Evolutionary conservation across 2,329 filamentous ascomycete genomes (phyloP), one percentile per base, ranked within the genome.

Genomic region (Fusarium austroafricanum): DNA sequence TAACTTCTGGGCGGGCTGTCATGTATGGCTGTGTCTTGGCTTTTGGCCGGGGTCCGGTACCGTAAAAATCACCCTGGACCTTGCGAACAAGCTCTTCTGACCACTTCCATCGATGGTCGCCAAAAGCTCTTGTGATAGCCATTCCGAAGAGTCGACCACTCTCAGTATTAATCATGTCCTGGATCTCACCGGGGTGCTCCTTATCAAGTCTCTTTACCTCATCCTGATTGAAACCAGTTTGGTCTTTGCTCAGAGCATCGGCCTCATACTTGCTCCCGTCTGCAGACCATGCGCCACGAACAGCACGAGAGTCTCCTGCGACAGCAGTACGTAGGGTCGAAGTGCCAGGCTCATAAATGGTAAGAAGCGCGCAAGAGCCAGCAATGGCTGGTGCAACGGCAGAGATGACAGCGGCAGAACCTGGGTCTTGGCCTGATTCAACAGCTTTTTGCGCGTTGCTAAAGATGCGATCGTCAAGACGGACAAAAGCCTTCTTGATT

Each of bases 41-140:
- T 15, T 81, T 77, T 3, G 85, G 83, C 1, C 74, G 77, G 0
- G 81, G 81, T 2, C 70, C 70, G 3, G 82, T 82, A 26, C 84
- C 86, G 45, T 71, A 86, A 76, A 82, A 88, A 50, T 81, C 80
- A 58, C 85, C 80, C n/a, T 73, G 65, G 8, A 71, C 59, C 18
- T 65, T 54, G 33, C 65, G 55, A 42, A 77, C 62, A 8, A 86
- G 76, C 4, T 83, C 80, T 15, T 83, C 73, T 6, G 85, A 75
- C 87, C 89, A 92, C 75, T 92, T 92, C 87, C 88, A 91, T 59
- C 86, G 82, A 50, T 85, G 82, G 73, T 92, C 90, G 17, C 90
- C 90, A 73, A 93, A 92, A 0, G 88, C 89, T 7, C 90, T 83
- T 1, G 89, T 88, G 2, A 91, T 83, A 38, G 81, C 80, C 39